Evolutionary conservation across 1,284 basidiomycete species (phyloP), one percentile per base, ranked within the genome.

Genomic region (Pyrrhoderma noxium): DNA sequence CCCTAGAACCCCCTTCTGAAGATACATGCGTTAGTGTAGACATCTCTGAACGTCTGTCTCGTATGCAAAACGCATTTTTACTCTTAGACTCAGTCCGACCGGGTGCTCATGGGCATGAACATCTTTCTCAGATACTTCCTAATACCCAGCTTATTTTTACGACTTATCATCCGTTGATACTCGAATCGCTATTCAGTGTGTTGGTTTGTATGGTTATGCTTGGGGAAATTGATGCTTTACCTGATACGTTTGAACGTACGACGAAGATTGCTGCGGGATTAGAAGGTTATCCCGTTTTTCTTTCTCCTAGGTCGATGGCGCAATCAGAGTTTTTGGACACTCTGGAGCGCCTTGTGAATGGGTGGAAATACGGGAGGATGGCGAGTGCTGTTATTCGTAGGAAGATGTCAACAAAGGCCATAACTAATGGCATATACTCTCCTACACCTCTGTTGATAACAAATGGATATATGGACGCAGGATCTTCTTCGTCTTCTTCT

Each of bases 291-390:
- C 89, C 89, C 9, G 73, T 92, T 35, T 92, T 92, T 65, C 69
- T 89, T 0, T 85, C 86, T 4, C 85, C 89, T 8, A 72, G 89
- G 25, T 89, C 85, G 13, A 87, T 90, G 82, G 80, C 83, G 0
- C 88, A 91, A 60, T 86, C 87, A 8, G 88, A 91, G 65, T 90
- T 89, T 59, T 67, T 87, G 50, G 89, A 91, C 62, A 72, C 86
- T 8, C 70, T 90, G 50, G 87, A 90, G 59, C 76, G 88, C 5
- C 76, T 91, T 38, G 80, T 85, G 0, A 67, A 72, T 21, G 82
- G 86, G 1, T 89, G 85, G 85, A 72, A 44, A 45, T 55, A 47
- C 23, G 53, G 49, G 13, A 42, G 31, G 35, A 25, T 55, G 35
- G 16, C 49, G 7, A 37, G 47, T 22, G 45, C 53, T 21, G 36